A percentile compares a stretch with the other conserved stretches of the same genome.
These are phyloP conservation scores for Eutrema salsugineum DNA, from an alignment of 441 rosid species.

Conservation along the genomic window DNA sequence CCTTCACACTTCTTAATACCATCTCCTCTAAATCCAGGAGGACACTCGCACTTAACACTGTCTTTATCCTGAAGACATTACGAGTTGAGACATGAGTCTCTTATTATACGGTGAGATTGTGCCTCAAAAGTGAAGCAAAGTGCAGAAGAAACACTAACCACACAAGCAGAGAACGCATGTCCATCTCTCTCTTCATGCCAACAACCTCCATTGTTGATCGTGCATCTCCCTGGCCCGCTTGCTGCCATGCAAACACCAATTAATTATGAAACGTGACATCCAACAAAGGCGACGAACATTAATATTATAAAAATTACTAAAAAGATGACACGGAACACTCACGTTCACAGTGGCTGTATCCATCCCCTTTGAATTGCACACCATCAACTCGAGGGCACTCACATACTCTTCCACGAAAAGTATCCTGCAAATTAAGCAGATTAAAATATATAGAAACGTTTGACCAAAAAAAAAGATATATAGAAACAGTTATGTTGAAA, in stretches of 20 bases:
- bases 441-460: not conserved
- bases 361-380: constrained; percentile 96
- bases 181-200: constrained; percentile 78
- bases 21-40: constrained; percentile 84
- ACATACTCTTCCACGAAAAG: constrained; percentile 96
- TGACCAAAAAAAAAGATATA: no score
- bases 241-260: constrained; percentile 39
- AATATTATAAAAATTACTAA: not conserved
- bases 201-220: constrained; percentile 92
- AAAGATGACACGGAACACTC: not conserved
- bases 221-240: constrained; percentile 93
- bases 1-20: constrained; percentile 79
- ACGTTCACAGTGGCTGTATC: constrained; percentile 97
- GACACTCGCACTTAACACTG: constrained; percentile 73
- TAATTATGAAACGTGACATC: not conserved
- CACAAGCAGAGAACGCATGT: constrained; percentile 80
- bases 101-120: not conserved
- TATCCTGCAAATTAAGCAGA: constrained; percentile 54
- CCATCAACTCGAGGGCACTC: constrained; percentile 94
- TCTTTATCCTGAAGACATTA: constrained; percentile 53
- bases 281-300: not conserved
- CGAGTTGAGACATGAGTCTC: constrained; percentile 18
- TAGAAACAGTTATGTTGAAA: no score
- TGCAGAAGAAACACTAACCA: constrained; percentile 43
- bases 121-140: not conserved